Base-by-base conservation (phyloP, 495 filamentous ascomycete species). In the Bryoglossum gracile region DNA sequence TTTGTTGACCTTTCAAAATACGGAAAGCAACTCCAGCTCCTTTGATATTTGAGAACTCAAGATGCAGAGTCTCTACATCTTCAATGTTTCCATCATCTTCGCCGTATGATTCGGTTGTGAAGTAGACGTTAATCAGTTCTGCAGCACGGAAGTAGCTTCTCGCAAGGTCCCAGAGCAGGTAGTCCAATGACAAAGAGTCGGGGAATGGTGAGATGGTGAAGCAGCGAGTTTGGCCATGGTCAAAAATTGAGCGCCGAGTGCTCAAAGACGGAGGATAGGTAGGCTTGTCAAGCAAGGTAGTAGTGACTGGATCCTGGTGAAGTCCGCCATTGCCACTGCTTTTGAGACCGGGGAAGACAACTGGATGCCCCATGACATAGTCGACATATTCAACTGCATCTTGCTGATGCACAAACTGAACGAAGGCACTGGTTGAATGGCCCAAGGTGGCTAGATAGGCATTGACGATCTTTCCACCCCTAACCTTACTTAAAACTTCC, bases 41-140 rank as follows among this genome's bases (percentile, higher is more conserved):
- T 4, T n/a, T 9, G 3, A 56, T 8, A n/a, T 30, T 43, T 3
- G 53, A 46, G 50, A 56, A 60, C 9, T 60, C 32, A n/a, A 60
- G 30, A 21, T 51, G 50, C n/a, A 60, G n/a, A 13, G 40, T 54
- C 3, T 26, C 3, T 0, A 40, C 14, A 16, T 48, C 45, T 19
- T 60, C 57, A 6, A 6, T 5, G 26, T 5, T 13, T 5, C 6
- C 13, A 30, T 30, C 26, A 13, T 30, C 26, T 13, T 30, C 26
- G 5, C 6, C 5, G 26, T 6, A 13, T 30, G 6, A 13, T 6
- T 6, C 6, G 26, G 26, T 30, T n/a, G n/a, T n/a, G 19, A 55
- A 22, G 24, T 33, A 59, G n/a, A 55, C 42, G 10, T 59, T 52
- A 3, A 50, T 8, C 8, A 53, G 32, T 13, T 23, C 19, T 3